These are phyloP conservation scores for Avena eriantha DNA, from an alignment of 176 grass and related monocot genomes.

Conservation along the genomic window DNA sequence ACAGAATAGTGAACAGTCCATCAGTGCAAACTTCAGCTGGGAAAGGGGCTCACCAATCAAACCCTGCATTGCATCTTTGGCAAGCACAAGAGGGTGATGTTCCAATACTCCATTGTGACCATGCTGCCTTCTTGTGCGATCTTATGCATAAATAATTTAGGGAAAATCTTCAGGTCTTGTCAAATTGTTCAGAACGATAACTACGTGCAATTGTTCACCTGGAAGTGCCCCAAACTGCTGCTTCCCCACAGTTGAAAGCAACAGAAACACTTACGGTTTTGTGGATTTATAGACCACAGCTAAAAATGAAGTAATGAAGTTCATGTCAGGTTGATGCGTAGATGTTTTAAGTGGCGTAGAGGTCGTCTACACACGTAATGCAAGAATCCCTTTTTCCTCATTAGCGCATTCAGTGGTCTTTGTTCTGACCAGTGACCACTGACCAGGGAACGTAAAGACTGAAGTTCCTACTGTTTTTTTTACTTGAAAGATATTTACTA, in stretches of 20 bases:
- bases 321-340: background rate
- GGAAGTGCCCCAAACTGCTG: background rate
- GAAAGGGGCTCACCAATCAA: background rate
- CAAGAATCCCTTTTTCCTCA: constrained; percentile 5
- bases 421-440: background rate
- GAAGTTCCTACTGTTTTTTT: background rate
- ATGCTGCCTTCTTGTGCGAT: background rate
- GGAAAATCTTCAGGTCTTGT: background rate
- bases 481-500: too few relatives aligned
- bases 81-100: too few relatives aligned
- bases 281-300: background rate
- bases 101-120: background rate
- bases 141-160: background rate
- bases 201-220: background rate
- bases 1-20: background rate
- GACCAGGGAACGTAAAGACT: constrained; percentile 5
- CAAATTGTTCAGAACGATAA: background rate
- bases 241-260: constrained; percentile 12
- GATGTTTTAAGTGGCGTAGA: background rate
- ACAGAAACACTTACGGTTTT: background rate
- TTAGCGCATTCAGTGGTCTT: background rate
- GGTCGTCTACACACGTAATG: background rate
- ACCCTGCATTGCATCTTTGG: too few relatives aligned
- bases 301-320: background rate
- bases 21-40: background rate